phyloP scores from a whole-genome alignment of 2,329 filamentous ascomycete genomes.

The Scedosporium minutisporum region DNA sequence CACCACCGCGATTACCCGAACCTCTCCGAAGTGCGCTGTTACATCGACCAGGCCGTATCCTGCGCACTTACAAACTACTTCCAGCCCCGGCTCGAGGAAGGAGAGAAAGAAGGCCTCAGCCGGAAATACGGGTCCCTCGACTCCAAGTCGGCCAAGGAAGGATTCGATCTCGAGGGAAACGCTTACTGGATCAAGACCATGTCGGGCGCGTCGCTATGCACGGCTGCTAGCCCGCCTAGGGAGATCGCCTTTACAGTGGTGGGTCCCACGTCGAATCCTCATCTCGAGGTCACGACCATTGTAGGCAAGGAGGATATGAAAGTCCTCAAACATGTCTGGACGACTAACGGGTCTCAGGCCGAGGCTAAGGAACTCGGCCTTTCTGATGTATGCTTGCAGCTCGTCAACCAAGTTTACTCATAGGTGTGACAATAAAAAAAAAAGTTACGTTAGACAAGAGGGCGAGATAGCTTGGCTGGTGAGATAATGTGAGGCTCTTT shows the following conservation, averaged over 20 bases:
- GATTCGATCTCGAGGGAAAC: not conserved
- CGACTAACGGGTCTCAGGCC: not conserved
- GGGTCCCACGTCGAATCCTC: not conserved
- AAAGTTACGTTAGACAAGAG: too few relatives aligned
- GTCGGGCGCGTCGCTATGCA: not conserved
- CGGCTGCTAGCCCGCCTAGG: not conserved
- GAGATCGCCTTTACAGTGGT: constrained; percentile 2
- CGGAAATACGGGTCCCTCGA: not conserved
- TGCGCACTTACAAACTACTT: constrained; percentile 29
- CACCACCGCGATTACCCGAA: constrained; percentile 36
- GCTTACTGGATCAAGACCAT: constrained; percentile 5
- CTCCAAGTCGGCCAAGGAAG: not conserved
- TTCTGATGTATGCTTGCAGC: constrained; percentile 1
- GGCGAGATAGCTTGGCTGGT: not conserved
- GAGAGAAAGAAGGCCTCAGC: not conserved
- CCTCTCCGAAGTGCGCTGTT: constrained; percentile 32
- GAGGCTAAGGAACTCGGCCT: not conserved
- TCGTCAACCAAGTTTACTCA: not conserved
- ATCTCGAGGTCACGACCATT: not conserved
- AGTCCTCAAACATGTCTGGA: not conserved
- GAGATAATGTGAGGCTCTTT: not conserved
- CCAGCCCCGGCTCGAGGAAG: constrained; percentile 23
- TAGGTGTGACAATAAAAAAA: not conserved
- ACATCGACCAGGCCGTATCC: constrained; percentile 32
- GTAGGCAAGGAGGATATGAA: not conserved